Conservation (phyloP, 1,139 yeast species). For the Pichia sp. region DNA sequence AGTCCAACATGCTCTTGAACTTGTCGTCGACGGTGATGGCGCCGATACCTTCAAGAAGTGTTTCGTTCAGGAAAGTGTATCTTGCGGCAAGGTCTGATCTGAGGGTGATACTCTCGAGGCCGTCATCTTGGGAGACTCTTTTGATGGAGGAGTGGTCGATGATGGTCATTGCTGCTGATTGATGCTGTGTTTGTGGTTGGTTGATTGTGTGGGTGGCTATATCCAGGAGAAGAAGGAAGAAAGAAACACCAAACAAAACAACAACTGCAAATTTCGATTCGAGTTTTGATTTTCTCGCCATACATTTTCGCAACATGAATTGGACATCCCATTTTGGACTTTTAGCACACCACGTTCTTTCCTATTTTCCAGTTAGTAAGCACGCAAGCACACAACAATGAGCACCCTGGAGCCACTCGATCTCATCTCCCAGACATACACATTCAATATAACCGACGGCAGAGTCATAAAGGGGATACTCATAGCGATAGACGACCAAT, state of each 20-base stretch:
- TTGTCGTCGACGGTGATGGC: slow-evolving; percentile 11
- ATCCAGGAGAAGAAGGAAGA: too few species aligned
- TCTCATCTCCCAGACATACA: slow-evolving; percentile 29
- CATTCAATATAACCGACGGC: slow-evolving; percentile 32
- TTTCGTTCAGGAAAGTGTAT: slow-evolving; percentile 31
- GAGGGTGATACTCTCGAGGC: slow-evolving; percentile 29
- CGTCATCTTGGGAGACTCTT: slow-evolving; percentile 24
- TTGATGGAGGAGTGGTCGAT: slow-evolving; percentile 27
- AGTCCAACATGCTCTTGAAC: slow-evolving; percentile 20
- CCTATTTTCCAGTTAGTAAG: too few species aligned
- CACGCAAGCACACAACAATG: not conserved
- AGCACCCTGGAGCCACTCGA: slow-evolving; percentile 25
- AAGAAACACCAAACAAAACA: too few species aligned
- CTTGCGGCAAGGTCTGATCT: slow-evolving; percentile 34
- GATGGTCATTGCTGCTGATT: slow-evolving; percentile 7
- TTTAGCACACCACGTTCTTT: too few species aligned
- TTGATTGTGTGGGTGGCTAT: too few species aligned
- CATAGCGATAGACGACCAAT: slow-evolving; percentile 39
- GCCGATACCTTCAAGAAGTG: slow-evolving; percentile 27
- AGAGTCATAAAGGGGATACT: slow-evolving; percentile 33
- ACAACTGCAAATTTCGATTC: too few species aligned
- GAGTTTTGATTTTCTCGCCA: too few species aligned
- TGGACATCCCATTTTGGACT: too few species aligned
- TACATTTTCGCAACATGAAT: too few species aligned
- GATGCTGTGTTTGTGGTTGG: too few species aligned